Evolutionary conservation across 345 rosid species (phyloP).

Genomic region (Lepidium sativum): DNA sequence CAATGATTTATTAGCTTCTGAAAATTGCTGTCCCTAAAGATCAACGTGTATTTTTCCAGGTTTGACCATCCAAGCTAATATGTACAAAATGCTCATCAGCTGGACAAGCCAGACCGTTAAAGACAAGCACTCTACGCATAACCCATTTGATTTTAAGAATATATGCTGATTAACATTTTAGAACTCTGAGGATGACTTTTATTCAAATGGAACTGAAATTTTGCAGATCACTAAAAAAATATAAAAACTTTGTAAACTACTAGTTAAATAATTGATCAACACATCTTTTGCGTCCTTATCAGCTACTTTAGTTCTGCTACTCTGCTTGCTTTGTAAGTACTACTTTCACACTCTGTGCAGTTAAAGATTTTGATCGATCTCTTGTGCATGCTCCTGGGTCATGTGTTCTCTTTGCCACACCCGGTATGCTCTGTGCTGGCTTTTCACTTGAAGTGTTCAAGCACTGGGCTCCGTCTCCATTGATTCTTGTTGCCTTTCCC

Average conservation of each 20-base stretch:
- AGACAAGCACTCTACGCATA: constrained; percentile 52
- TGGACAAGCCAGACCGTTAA: constrained; percentile 97
- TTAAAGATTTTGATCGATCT: constrained; percentile 71
- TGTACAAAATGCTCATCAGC: constrained; percentile 93
- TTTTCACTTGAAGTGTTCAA: constrained; percentile 92
- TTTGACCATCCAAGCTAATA: constrained; percentile 93
- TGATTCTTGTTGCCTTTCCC: constrained; percentile 80
- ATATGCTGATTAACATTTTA: constrained; percentile 31
- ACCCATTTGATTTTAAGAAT: constrained; percentile 88
- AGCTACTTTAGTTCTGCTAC: background rate
- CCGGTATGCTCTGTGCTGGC: constrained; percentile 95
- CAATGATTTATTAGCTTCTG: background rate
- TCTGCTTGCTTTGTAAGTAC: constrained; percentile 8
- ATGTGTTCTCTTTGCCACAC: constrained; percentile 97
- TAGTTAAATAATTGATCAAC: background rate
- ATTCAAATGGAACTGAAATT: background rate
- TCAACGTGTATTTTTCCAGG: constrained; percentile 38
- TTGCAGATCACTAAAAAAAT: background rate
- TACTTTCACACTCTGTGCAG: constrained; percentile 33
- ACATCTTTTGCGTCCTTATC: background rate
- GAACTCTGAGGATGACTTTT: background rate
- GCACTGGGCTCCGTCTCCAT: constrained; percentile 87
- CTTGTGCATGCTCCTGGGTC: constrained; percentile 81
- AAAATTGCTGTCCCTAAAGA: background rate
- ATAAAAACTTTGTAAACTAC: no score